phyloP scores from a whole-genome alignment of 2,329 filamentous ascomycete genomes.

The Juglanconis juglandina region DNA sequence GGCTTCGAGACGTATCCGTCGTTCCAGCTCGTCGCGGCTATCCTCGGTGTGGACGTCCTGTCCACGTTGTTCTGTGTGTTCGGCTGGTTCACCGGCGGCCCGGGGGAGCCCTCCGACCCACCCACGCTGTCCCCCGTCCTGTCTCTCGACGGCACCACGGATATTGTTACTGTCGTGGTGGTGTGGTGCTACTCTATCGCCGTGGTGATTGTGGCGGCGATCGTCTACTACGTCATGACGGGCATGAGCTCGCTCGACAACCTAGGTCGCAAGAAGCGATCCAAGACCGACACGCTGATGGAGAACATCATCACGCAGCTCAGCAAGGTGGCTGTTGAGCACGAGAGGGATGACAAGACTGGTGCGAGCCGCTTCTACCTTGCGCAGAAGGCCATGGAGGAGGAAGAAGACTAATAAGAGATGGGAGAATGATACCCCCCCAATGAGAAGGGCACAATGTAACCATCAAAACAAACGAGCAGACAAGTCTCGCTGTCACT shows the following conservation, averaged over 20 bases:
- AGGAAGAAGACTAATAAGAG: constrained; percentile 19
- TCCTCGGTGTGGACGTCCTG: constrained; percentile 67
- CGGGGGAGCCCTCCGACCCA: constrained; percentile 31
- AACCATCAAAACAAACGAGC: neutral
- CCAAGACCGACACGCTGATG: constrained; percentile 58
- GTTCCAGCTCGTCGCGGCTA: constrained; percentile 69
- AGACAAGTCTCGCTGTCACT: neutral
- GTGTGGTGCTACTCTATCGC: constrained; percentile 64
- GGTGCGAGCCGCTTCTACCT: constrained; percentile 38
- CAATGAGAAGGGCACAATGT: neutral
- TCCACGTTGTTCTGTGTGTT: constrained; percentile 73
- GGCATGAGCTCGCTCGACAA: constrained; percentile 55
- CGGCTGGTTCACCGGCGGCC: constrained; percentile 64
- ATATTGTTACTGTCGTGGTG: constrained; percentile 59
- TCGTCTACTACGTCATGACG: constrained; percentile 62
- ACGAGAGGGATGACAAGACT: constrained; percentile 47
- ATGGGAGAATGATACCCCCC: neutral
- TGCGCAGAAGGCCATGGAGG: constrained; percentile 17
- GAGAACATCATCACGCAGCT: constrained; percentile 65
- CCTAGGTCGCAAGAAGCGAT: constrained; percentile 60
- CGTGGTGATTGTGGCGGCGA: constrained; percentile 62
- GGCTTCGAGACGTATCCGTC: constrained; percentile 70
- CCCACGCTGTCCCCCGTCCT: constrained; percentile 32
- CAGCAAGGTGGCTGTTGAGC: constrained; percentile 60
- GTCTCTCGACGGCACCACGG: constrained; percentile 39